phyloP scores from a whole-genome alignment of 1,284 basidiomycete genomes.

The Tilletia setariae region DNA sequence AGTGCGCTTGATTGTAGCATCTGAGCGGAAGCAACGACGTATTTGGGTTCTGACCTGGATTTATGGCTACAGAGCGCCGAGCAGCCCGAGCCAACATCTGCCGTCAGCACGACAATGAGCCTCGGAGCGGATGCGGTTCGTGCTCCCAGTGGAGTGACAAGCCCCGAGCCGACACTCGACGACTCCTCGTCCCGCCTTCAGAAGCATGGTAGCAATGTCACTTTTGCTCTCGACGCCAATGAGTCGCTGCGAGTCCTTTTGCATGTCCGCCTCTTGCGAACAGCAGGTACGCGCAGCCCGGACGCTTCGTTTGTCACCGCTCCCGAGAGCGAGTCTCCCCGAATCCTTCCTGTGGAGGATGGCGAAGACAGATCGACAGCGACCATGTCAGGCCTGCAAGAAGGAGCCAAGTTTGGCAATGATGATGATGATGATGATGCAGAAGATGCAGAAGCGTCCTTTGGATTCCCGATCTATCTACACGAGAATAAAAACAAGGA shows the following conservation, averaged over 20 bases:
- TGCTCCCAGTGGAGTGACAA: not conserved
- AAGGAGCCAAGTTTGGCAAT: not conserved
- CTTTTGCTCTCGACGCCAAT: conserved; percentile 38
- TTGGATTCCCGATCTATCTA: conserved; percentile 38
- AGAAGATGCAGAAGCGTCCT: conserved; percentile 25
- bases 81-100: not conserved
- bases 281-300: conserved; percentile 27
- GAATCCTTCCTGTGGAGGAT: not conserved
- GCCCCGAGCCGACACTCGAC: not conserved
- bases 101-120: not conserved
- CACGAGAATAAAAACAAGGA: conserved; percentile 54
- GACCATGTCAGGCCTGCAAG: not conserved
- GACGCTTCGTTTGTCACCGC: conserved; percentile 23
- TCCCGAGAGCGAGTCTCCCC: conserved; percentile 24
- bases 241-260: conserved; percentile 44
- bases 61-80: not conserved
- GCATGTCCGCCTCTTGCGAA: conserved; percentile 34
- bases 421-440: conserved; percentile 19
- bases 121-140: not conserved
- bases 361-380: not conserved
- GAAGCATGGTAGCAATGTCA: conserved; percentile 40
- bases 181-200: conserved; percentile 25
- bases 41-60: not conserved
- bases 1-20: not conserved
- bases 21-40: not conserved